phyloP scores from a whole-genome alignment of 2,329 filamentous ascomycete genomes.

The Alternaria postmessia region DNA sequence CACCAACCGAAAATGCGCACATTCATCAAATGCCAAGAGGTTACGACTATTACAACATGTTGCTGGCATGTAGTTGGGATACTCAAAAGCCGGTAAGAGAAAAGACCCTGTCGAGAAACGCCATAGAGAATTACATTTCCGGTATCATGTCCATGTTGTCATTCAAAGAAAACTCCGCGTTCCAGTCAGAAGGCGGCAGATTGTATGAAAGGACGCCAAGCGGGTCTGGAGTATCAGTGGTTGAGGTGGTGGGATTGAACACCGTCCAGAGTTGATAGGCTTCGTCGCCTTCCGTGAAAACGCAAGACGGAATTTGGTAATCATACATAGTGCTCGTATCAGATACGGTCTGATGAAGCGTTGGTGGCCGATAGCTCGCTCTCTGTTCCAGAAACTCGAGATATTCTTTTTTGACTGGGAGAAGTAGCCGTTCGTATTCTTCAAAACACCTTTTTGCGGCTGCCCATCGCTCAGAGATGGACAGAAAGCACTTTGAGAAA shows the following conservation, averaged over 20 bases:
- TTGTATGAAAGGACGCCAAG: slow-evolving; percentile 32
- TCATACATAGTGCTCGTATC: slow-evolving; percentile 21
- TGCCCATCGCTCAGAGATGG: slow-evolving; percentile 48
- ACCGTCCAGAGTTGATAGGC: slow-evolving; percentile 39
- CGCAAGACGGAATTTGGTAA: slow-evolving; percentile 18
- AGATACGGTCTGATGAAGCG: slow-evolving; percentile 11
- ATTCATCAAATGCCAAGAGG: background rate
- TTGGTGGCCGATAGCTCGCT: slow-evolving; percentile 26
- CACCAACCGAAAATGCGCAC: background rate
- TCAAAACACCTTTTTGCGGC: slow-evolving; percentile 45
- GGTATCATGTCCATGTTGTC: slow-evolving; percentile 30
- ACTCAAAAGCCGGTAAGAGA: background rate
- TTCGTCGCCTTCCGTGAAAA: slow-evolving; percentile 33
- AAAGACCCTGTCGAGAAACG: background rate
- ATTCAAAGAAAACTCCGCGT: slow-evolving; percentile 42
- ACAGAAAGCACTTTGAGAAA: slow-evolving; percentile 45
- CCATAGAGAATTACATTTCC: slow-evolving; percentile 10
- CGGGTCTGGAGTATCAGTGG: slow-evolving; percentile 30
- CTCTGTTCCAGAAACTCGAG: slow-evolving; percentile 43
- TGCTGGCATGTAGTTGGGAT: background rate
- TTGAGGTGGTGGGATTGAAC: slow-evolving; percentile 42
- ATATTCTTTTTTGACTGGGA: slow-evolving; percentile 45
- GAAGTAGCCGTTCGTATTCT: slow-evolving; percentile 44
- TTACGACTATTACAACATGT: background rate
- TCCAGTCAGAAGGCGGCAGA: slow-evolving; percentile 43